Evolutionary conservation across 306 rosid genomes (phyloP), one percentile per base, ranked within the genome.

Genomic region (Glycyrrhiza uralensis): DNA sequence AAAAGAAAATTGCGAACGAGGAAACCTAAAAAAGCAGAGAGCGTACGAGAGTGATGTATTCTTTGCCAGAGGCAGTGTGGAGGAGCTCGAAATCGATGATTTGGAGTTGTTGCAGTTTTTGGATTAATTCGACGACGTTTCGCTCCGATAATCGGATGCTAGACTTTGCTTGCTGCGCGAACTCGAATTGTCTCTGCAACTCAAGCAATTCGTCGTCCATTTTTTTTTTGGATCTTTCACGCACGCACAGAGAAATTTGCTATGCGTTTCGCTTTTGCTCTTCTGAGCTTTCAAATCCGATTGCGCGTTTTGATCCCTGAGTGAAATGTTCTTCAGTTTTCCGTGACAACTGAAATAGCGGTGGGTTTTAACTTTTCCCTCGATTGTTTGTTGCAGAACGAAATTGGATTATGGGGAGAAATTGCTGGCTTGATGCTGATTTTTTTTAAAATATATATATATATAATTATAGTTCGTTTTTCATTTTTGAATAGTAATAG

Each of bases 171-270:
- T 95, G 89, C 86, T 95, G 99, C 3, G 96, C 99, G 78, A 82
- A 91, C 81, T 91, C 97, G 83, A 95, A 95, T 72, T 91, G 99
- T 44, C 91, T 69, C 87, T 95, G 99, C 69, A 95, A 80, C 78
- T 91, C 96, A 18, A 91, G 87, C 89, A 95, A 79, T 89, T 94
- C 99, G 69, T 86, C 90, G 62, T 95, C 99, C 97, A 95, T 94
- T 54, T 7, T 81, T 57, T 94, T 54, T 7, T 81, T 57, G 41
- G 84, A 84, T 83, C 78, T 59, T n/a, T 83, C 74, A 47, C 62
- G n/a, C 6, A 26, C 52, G 42, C 69, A 20, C 14, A 5, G 59
- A 5, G 59, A 28, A 51, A 13, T 46, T 50, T 70, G 69, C 22
- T 29, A 10, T 6, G 76, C 12, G 28, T 59, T 71, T 28, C 3